These are phyloP conservation scores for Citrus australasica DNA, from an alignment of 345 rosid genomes.

Conservation along the genomic window DNA sequence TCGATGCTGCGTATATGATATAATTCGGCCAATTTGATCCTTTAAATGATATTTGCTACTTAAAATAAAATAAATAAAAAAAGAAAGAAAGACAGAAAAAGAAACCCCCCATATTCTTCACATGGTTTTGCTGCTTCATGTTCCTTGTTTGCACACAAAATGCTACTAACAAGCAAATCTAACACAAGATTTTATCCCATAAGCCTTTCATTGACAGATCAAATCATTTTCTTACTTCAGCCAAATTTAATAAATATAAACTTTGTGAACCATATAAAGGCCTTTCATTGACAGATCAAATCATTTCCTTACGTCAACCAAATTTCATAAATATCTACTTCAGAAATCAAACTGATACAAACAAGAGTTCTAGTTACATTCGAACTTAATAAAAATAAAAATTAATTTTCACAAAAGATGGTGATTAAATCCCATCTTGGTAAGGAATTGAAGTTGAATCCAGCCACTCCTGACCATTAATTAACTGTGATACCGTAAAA, in stretches of 20 bases:
- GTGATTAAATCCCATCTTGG: conserved; percentile 47
- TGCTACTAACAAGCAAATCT: background rate
- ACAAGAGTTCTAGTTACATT: background rate
- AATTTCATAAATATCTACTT: background rate
- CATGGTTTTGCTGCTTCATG: background rate
- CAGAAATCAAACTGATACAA: too few relatives aligned
- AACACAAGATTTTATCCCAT: background rate
- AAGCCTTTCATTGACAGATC: background rate
- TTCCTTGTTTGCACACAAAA: too few relatives aligned
- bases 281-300: too few relatives aligned
- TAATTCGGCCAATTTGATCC: too few relatives aligned
- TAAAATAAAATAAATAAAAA: too few relatives aligned
- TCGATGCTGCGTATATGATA: too few relatives aligned
- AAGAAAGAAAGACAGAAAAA: too few relatives aligned
- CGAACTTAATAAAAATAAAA: too few relatives aligned
- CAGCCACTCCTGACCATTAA: conserved; percentile 68
- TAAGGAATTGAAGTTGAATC: conserved; percentile 80
- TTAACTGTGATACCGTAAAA: conserved; percentile 69
- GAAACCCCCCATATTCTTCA: background rate
- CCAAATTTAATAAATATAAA: background rate
- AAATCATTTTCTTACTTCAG: background rate
- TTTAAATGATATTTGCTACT: too few relatives aligned
- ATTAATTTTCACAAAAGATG: background rate
- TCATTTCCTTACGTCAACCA: background rate
- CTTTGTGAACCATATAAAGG: too few relatives aligned